Conservation (phyloP, 2,329 filamentous ascomycete genomes). For the Xylaria sp. region DNA sequence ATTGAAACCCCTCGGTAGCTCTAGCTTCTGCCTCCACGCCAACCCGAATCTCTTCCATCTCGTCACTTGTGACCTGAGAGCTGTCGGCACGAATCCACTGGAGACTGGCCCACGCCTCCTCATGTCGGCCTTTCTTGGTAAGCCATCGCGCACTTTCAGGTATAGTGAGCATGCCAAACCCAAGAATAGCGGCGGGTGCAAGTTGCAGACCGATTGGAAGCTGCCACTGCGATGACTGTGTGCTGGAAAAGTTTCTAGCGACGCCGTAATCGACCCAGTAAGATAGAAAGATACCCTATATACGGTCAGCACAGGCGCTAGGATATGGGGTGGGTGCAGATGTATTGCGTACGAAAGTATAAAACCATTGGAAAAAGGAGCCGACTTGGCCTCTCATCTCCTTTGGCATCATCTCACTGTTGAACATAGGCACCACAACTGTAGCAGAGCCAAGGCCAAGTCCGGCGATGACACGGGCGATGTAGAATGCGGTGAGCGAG, state of each 20-base stretch:
- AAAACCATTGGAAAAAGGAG: conserved; percentile 64
- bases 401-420: conserved; percentile 55
- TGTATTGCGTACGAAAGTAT: conserved; percentile 44
- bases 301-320: neutral
- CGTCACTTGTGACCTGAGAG: conserved; percentile 51
- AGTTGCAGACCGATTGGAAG: conserved; percentile 65
- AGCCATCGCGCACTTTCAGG: conserved; percentile 64
- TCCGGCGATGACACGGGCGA: conserved; percentile 48
- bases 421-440: conserved; percentile 56
- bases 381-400: conserved; percentile 60
- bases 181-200: conserved; percentile 58
- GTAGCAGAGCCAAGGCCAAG: conserved; percentile 49
- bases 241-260: conserved; percentile 46
- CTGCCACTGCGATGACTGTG: conserved; percentile 62
- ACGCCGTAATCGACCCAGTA: conserved; percentile 66
- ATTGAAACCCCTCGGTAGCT: conserved; percentile 57
- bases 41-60: conserved; percentile 62
- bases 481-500: conserved; percentile 51
- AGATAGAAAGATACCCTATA: conserved; percentile 58
- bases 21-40: conserved; percentile 59
- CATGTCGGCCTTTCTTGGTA: conserved; percentile 56
- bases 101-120: conserved; percentile 60
- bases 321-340: conserved; percentile 1
- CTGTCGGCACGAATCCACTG: conserved; percentile 62
- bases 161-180: conserved; percentile 59